phyloP scores from a whole-genome alignment of 139 green algal species.

The Chlorella sp. region DNA sequence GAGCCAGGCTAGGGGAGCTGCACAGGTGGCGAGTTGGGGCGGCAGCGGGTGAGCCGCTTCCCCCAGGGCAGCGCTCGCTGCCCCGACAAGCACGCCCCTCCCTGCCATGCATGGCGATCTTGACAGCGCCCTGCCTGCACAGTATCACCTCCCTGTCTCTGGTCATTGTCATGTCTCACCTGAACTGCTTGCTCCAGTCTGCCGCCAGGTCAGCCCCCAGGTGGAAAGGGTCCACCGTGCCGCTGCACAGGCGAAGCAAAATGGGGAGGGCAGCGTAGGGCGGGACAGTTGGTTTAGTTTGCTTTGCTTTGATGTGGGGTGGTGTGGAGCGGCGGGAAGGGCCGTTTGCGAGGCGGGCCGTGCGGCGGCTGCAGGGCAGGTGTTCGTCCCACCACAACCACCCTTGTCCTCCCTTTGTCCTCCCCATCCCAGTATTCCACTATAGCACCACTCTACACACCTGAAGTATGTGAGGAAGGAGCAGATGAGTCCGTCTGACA shows the following conservation, averaged over 20 bases:
- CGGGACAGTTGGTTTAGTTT: too few relatives aligned
- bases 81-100: not conserved
- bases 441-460: not conserved
- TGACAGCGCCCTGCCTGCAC: not conserved
- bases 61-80: too few relatives aligned
- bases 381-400: not conserved
- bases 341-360: not conserved
- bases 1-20: not conserved
- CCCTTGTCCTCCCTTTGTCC: not conserved
- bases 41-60: too few relatives aligned
- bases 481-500: slow-evolving; percentile 83
- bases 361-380: not conserved
- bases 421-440: too few relatives aligned
- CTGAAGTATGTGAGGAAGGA: slow-evolving; percentile 91
- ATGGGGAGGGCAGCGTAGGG: not conserved
- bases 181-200: slow-evolving; percentile 43
- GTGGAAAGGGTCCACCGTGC: slow-evolving; percentile 90
- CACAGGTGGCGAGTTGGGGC: not conserved
- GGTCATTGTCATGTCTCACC: not conserved
- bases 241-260: slow-evolving; percentile 37
- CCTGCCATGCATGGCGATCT: not conserved
- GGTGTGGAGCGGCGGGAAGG: too few relatives aligned
- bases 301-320: too few relatives aligned
- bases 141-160: too few relatives aligned
- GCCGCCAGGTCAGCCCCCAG: slow-evolving; percentile 50